phyloP scores from a whole-genome alignment of 176 grass and related monocot genomes.

The Bothriochloa decipiens region DNA sequence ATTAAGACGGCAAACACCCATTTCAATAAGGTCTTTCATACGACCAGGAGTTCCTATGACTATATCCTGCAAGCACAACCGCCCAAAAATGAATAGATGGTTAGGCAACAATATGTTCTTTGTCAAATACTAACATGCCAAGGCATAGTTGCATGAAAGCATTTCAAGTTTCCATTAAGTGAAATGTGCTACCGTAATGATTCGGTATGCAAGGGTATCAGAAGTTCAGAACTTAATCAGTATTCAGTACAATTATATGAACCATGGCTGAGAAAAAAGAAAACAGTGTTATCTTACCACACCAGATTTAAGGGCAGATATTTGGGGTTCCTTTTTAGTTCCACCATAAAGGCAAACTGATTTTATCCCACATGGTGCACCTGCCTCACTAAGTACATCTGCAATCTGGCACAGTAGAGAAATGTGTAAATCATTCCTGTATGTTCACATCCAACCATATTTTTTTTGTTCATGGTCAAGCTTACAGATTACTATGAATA shows the following conservation, averaged over 20 bases:
- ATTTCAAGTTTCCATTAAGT: background rate
- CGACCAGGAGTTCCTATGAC: constrained; percentile 94
- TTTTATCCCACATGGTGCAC: constrained; percentile 71
- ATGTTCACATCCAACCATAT: constrained; percentile 10
- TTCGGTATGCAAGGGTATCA: constrained; percentile 5
- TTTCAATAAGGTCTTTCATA: constrained; percentile 98
- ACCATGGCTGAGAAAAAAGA: background rate
- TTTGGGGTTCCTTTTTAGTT: constrained; percentile 93
- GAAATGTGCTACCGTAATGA: background rate
- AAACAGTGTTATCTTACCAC: constrained; percentile 66
- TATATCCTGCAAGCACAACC: constrained; percentile 77
- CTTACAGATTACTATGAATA: constrained; percentile 26
- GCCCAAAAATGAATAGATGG: background rate
- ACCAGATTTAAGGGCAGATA: constrained; percentile 92
- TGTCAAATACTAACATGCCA: background rate
- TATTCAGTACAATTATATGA: constrained; percentile 2
- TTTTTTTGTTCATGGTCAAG: background rate
- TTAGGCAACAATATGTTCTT: constrained; percentile 9
- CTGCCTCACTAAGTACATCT: constrained; percentile 88
- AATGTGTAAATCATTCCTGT: constrained; percentile 21
- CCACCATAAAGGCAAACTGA: constrained; percentile 95
- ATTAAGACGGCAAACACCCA: constrained; percentile 76
- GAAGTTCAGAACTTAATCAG: constrained; percentile 4
- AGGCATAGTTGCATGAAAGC: constrained; percentile 4
- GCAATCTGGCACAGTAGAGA: constrained; percentile 65